Percentiles rank a stretch among this genome's conserved stretches.
Conservation (phyloP, 108 stramenopile species). For the Fragilariopsis cylindrus region DNA sequence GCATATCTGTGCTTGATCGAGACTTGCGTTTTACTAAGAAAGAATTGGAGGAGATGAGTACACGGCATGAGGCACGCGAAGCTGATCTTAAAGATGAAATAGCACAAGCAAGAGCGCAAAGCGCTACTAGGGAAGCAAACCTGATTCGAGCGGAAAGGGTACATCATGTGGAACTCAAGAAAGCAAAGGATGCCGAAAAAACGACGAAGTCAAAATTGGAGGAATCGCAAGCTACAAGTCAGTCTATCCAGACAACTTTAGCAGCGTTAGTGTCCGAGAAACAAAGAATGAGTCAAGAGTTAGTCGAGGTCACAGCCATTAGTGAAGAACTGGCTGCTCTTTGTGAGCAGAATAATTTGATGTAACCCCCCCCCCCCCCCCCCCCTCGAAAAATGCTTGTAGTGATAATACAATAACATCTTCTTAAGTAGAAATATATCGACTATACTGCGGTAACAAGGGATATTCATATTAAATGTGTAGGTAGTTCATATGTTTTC, state of each 20-base stretch:
- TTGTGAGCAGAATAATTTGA: slow-evolving; percentile 21
- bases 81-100: slow-evolving; percentile 37
- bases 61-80: slow-evolving; percentile 36
- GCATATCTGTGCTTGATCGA: slow-evolving; percentile 34
- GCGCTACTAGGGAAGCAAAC: slow-evolving; percentile 36
- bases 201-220: slow-evolving; percentile 32
- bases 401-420: too few species aligned
- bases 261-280: slow-evolving; percentile 35
- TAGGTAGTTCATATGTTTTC: too few species aligned
- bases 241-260: slow-evolving; percentile 33
- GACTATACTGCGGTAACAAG: too few species aligned
- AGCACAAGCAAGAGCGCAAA: slow-evolving; percentile 46
- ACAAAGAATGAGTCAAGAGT: slow-evolving; percentile 34
- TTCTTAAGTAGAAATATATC: too few species aligned
- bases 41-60: slow-evolving; percentile 19
- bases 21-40: slow-evolving; percentile 40
- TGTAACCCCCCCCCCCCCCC: background rate
- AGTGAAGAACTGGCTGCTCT: slow-evolving; percentile 64
- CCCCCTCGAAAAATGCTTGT: too few species aligned
- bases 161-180: slow-evolving; percentile 33
- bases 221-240: slow-evolving; percentile 29
- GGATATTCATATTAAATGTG: too few species aligned
- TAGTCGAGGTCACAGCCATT: slow-evolving; percentile 50
- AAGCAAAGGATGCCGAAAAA: slow-evolving; percentile 26
- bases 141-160: slow-evolving; percentile 25